These are phyloP conservation scores for Rhodamnia rubescens DNA, from an alignment of 345 rosid species.

Conservation along the genomic window DNA sequence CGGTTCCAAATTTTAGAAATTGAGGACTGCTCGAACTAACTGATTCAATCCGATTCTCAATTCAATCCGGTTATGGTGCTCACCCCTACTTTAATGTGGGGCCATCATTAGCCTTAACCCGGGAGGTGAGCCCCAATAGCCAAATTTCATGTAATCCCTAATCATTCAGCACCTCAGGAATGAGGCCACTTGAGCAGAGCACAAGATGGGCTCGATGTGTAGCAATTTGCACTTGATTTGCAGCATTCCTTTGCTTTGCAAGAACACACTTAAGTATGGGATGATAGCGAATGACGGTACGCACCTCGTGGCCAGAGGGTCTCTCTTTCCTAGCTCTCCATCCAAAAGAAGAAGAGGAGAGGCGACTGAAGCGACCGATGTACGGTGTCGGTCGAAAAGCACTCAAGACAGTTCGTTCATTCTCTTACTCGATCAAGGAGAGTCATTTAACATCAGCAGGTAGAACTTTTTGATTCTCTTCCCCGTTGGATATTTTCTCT, in stretches of 20 bases:
- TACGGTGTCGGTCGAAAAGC: not conserved
- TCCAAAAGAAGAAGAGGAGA: not conserved
- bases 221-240: not conserved
- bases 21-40: no score
- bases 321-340: not conserved
- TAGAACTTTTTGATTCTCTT: not conserved
- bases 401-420: not conserved
- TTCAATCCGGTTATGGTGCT: no score
- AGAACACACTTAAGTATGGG: not conserved
- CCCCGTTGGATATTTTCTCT: not conserved
- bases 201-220: not conserved
- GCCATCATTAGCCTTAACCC: not conserved
- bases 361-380: not conserved
- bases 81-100: not conserved
- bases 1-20: no score
- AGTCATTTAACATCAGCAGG: not conserved
- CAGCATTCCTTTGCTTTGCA: not conserved
- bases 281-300: not conserved
- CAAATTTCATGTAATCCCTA: not conserved
- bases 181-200: not conserved
- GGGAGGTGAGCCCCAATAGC: not conserved
- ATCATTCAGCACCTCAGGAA: not conserved
- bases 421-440: not conserved
- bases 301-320: no score
- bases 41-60: no score